Evolutionary conservation across 2,329 filamentous ascomycete genomes (phyloP).

Genomic region (Colletotrichum sp.): DNA sequence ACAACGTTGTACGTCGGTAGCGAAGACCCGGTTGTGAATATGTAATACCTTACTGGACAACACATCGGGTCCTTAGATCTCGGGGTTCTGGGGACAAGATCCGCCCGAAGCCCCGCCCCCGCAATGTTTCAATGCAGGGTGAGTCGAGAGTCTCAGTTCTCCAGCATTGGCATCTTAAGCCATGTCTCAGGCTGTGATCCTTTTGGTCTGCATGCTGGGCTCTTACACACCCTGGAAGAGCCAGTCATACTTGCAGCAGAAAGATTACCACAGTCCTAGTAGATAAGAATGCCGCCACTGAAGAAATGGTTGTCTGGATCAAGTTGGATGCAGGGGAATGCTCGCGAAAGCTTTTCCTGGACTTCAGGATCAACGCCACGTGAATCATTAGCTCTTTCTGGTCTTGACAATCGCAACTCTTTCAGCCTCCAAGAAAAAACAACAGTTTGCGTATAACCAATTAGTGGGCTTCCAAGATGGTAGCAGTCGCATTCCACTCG

Average conservation of each 20-base stretch:
- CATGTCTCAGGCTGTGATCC: neutral
- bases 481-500: neutral
- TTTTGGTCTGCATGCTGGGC: neutral
- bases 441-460: slow-evolving; percentile 23
- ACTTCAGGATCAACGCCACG: neutral
- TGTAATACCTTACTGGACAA: neutral
- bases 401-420: neutral
- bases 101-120: neutral
- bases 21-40: neutral
- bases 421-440: neutral
- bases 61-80: neutral
- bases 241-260: neutral
- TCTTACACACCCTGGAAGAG: rapidly evolving
- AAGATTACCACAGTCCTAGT: rapidly evolving
- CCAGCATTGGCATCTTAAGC: neutral
- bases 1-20: neutral
- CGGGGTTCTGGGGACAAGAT: neutral
- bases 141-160: neutral
- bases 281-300: neutral
- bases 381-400: neutral
- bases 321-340: neutral
- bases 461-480: neutral
- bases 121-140: neutral
- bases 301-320: neutral
- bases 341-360: neutral